Conservation (phyloP, 352 stramenopile genomes). For the Peronospora destructor region DNA sequence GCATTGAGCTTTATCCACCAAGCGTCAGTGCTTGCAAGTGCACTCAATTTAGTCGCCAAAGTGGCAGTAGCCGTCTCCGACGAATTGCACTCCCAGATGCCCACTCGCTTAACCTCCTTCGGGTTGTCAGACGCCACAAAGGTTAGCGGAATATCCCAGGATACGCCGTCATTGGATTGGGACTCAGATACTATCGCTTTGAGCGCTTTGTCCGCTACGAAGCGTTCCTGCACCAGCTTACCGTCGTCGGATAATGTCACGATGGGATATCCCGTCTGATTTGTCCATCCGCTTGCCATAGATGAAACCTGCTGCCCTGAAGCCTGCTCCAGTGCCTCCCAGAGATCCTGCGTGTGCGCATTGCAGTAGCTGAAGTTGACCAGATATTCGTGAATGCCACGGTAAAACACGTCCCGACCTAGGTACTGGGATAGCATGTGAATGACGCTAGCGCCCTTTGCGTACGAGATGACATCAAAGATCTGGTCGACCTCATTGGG, state of each 20-base stretch:
- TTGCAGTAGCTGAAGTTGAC: conserved; percentile 90
- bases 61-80: too few relatives aligned
- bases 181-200: too few relatives aligned
- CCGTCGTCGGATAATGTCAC: conserved; percentile 65
- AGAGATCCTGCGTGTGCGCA: conserved; percentile 93
- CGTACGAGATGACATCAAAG: conserved; percentile 97
- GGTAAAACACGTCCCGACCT: conserved; percentile 68
- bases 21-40: too few relatives aligned
- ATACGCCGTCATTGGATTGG: too few relatives aligned
- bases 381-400: conserved; percentile 92
- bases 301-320: conserved; percentile 87
- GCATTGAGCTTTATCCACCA: conserved; percentile 95
- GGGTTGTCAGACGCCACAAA: conserved; percentile 46
- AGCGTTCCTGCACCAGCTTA: conserved; percentile 87
- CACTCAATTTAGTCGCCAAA: too few relatives aligned
- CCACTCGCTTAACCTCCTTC: conserved; percentile 41
- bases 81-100: conserved; percentile 42
- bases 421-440: conserved; percentile 74
- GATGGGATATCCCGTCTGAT: conserved; percentile 92
- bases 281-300: conserved; percentile 91
- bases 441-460: conserved; percentile 85
- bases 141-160: conserved; percentile 85
- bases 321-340: conserved; percentile 87
- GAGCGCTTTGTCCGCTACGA: conserved; percentile 50
- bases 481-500: conserved; percentile 96